Base-by-base conservation (phyloP, 129 eudicot genomes). In the Lactuca saligna region DNA sequence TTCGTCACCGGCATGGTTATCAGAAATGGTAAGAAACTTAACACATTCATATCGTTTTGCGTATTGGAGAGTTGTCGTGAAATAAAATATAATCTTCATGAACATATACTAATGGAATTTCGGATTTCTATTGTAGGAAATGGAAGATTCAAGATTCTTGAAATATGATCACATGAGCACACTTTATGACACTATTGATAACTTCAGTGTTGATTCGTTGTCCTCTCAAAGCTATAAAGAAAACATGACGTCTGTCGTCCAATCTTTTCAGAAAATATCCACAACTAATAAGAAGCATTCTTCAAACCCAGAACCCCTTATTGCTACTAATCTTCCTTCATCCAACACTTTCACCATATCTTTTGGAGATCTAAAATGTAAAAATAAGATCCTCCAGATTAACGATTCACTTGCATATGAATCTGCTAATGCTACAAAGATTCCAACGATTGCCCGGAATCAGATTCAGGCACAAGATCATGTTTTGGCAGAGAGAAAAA, bases 401-500 rank as follows among this genome's bases (percentile, higher is more conserved):
- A 38, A 48, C 7, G 66, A 61, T 16, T 61, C 66, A 61, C 39
- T n/a, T 61, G 66, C 32, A 9, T 39, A 29, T 38, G 3, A 35
- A 35, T 4, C 57, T 42, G 14, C 5, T 65, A 56, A 44, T 3
- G 29, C 42, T 15, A 42, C 17, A 25, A 65, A 42, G 42, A 35
- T 15, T 32, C 57, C 70, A 4, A 32, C 17, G 17, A 65, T 65
- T 38, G 46, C 25, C 5, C 55, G 88, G 48, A 66, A 66, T 6
- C 78, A 60, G 0, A 63, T 66, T 59, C 80, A 80, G 34, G 72
- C 80, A 29, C 81, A 79, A 63, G 86, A 85, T 37, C 86, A 85
- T 59, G 70, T 75, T 31, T 39, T 79, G 25, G 87, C 90, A 0
- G 90, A 85, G 73, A 82, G 87, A 49, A 85, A 76, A 78, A 61